phyloP scores from a whole-genome alignment of 192 early-diverging fungal species.

The Helicostylum pulchrum region DNA sequence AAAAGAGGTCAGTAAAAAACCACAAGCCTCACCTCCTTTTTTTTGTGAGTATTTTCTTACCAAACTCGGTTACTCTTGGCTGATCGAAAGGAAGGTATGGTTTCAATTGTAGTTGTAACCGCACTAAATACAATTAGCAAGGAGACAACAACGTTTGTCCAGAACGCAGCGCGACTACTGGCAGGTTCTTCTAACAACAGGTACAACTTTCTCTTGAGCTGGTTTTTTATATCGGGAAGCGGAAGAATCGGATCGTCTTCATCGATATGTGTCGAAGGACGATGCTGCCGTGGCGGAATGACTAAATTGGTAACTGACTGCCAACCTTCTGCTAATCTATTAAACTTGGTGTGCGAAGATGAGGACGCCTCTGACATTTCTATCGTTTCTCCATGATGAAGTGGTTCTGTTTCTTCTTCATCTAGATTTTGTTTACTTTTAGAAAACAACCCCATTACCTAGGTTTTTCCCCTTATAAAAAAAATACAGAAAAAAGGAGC shows the following conservation, averaged over 20 bases:
- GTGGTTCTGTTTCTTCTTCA: conserved; percentile 13
- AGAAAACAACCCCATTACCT: too few species aligned
- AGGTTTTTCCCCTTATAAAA: background rate
- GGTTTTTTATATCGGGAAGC: conserved; percentile 5
- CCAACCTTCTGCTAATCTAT: conserved; percentile 5
- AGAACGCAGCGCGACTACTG: conserved; percentile 66
- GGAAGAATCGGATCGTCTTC: background rate
- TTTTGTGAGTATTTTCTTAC: conserved; percentile 33
- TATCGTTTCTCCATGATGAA: conserved; percentile 13
- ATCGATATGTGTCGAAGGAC: background rate
- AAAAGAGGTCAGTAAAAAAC: background rate
- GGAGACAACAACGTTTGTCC: conserved; percentile 69
- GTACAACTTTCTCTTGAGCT: conserved; percentile 58
- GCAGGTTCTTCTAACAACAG: conserved; percentile 76
- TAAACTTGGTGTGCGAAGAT: background rate
- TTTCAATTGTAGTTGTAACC: conserved; percentile 74
- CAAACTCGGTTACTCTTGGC: conserved; percentile 48
- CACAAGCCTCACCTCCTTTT: background rate
- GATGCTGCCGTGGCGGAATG: background rate
- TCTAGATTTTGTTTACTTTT: too few species aligned
- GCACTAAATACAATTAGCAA: conserved; percentile 72
- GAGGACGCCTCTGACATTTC: conserved; percentile 9
- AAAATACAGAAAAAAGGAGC: background rate
- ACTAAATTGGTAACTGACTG: background rate
- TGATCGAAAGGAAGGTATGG: conserved; percentile 69